Evolutionary conservation across 306 rosid species (phyloP).

Genomic region (Rubus parviflorus): DNA sequence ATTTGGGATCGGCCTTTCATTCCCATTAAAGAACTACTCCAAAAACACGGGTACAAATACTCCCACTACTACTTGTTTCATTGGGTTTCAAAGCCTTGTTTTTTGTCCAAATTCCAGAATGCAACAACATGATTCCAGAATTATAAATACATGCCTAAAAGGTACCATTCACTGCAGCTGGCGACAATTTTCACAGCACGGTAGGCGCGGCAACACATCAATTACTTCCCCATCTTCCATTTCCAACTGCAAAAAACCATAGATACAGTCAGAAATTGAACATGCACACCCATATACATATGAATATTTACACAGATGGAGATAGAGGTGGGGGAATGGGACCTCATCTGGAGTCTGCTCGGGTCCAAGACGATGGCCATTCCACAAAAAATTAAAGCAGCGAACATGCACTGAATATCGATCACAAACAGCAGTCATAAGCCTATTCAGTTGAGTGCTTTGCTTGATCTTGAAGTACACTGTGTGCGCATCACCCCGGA

Average conservation of each 20-base stretch:
- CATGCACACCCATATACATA: not conserved
- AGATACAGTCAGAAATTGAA: not conserved
- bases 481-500: constrained; percentile 41
- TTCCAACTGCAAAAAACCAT: constrained; percentile 36
- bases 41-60: too few relatives aligned
- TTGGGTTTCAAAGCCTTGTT: too few relatives aligned
- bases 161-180: not conserved
- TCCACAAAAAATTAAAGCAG: not conserved
- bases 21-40: not conserved
- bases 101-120: too few relatives aligned
- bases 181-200: not conserved
- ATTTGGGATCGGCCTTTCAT: not conserved
- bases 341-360: constrained; percentile 76
- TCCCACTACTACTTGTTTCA: too few relatives aligned
- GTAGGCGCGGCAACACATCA: constrained; percentile 35
- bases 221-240: constrained; percentile 68
- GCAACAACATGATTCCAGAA: too few relatives aligned
- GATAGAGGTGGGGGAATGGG: not conserved
- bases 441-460: constrained; percentile 53
- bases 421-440: constrained; percentile 64
- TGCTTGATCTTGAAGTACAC: constrained; percentile 61
- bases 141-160: too few relatives aligned
- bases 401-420: not conserved
- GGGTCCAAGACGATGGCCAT: constrained; percentile 50
- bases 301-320: not conserved